A percentile compares a stretch with the other conserved stretches of the same genome.
Evolutionary conservation across 257 asterid genomes (phyloP).

Genomic region (Capsicum pubescens): DNA sequence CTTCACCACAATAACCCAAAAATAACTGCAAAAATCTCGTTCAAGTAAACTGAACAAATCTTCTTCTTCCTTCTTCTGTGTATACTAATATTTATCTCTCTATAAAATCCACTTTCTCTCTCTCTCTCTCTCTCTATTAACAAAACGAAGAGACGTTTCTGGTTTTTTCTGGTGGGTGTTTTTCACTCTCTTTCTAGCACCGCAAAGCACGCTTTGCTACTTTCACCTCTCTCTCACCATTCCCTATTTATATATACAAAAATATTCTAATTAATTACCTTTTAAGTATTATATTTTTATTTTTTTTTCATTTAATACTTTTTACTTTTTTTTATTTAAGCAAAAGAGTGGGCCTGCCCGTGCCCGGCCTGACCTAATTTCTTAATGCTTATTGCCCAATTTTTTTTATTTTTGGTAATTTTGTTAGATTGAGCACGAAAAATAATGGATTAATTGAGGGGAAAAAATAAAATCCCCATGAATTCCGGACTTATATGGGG

Average conservation of each 20-base stretch:
- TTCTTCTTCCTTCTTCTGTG: background rate
- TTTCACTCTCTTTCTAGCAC: background rate
- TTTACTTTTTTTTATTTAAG: background rate
- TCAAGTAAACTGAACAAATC: background rate
- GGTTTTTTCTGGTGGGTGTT: background rate
- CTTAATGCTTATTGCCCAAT: background rate
- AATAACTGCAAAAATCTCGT: background rate
- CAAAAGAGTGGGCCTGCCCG: slow-evolving; percentile 21
- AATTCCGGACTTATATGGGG: background rate
- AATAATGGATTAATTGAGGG: background rate
- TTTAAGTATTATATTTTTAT: no score
- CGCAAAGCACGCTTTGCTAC: slow-evolving; percentile 38
- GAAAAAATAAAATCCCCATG: background rate
- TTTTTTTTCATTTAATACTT: background rate
- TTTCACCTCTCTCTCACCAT: slow-evolving; percentile 15
- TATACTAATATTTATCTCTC: slow-evolving; percentile 21
- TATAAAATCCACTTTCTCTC: slow-evolving; percentile 39
- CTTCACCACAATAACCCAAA: background rate
- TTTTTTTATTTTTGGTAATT: background rate
- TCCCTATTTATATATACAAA: slow-evolving; percentile 36
- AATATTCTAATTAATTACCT: background rate
- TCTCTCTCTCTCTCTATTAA: slow-evolving; percentile 14
- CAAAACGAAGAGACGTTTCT: background rate
- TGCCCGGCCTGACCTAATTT: slow-evolving; percentile 33
- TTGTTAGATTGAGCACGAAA: background rate